A percentile compares a stretch with the other conserved stretches of the same genome.
These are phyloP conservation scores for Calonectria multiphialidica DNA, from an alignment of 2,329 filamentous ascomycete species.

Conservation along the genomic window DNA sequence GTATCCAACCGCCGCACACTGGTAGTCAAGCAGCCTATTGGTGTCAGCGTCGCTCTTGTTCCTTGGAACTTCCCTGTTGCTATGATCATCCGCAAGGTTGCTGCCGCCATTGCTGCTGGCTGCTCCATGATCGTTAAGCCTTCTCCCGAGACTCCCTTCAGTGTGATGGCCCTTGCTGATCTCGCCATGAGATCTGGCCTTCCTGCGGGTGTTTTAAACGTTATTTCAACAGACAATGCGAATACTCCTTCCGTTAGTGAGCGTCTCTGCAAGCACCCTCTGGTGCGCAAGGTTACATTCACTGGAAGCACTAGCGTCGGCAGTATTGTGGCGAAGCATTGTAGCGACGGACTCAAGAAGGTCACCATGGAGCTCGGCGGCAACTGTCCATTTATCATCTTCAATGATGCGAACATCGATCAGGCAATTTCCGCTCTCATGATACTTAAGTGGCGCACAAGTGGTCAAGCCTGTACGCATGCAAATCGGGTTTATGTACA, in stretches of 20 bases:
- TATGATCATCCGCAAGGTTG: not conserved
- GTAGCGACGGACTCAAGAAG: constrained; percentile 63
- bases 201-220: constrained; percentile 75
- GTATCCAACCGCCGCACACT: not conserved
- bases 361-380: constrained; percentile 77
- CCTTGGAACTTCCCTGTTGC: not conserved
- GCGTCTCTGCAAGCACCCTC: constrained; percentile 48
- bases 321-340: constrained; percentile 50
- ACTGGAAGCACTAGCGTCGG: constrained; percentile 70
- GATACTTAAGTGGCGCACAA: constrained; percentile 70
- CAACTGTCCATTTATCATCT: constrained; percentile 75
- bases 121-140: constrained; percentile 84
- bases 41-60: not conserved
- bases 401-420: constrained; percentile 76
- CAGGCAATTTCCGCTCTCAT: constrained; percentile 71
- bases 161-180: constrained; percentile 75
- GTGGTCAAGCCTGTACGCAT: constrained; percentile 77
- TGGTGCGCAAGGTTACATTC: constrained; percentile 52
- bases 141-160: constrained; percentile 77
- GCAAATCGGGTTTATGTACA: constrained; percentile 71
- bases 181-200: constrained; percentile 79
- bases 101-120: constrained; percentile 70
- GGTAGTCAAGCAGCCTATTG: not conserved
- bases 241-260: constrained; percentile 60
- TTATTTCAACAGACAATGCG: constrained; percentile 57